phyloP scores from a whole-genome alignment of 441 rosid genomes.

The Melastoma candidum region DNA sequence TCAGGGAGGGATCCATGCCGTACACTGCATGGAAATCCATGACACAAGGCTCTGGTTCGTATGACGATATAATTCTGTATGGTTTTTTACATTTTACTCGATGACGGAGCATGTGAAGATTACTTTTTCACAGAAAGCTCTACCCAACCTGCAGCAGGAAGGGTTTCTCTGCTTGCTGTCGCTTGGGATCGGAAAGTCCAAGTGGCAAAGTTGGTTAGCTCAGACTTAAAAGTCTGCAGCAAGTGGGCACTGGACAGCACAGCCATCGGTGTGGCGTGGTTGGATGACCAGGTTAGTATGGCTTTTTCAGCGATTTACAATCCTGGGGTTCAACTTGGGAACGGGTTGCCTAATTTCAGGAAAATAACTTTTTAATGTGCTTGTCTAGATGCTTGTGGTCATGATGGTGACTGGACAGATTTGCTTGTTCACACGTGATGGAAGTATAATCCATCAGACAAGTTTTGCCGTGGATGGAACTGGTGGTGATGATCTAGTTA shows the following conservation, averaged over 20 bases:
- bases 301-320: conserved; percentile 15
- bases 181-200: conserved; percentile 99
- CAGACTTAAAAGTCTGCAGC: conserved; percentile 78
- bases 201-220: conserved; percentile 86
- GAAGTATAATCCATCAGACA: conserved; percentile 90
- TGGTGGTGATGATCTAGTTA: conserved; percentile 67
- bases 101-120: conserved; percentile 11
- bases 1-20: conserved; percentile 97
- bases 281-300: conserved; percentile 79
- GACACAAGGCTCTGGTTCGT: conserved; percentile 33
- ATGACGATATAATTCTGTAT: conserved; percentile 17
- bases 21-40: conserved; percentile 91
- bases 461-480: conserved; percentile 56
- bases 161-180: conserved; percentile 84
- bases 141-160: conserved; percentile 43
- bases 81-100: conserved; percentile 6
- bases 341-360: no score
- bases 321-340: neutral
- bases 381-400: conserved; percentile 84
- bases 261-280: conserved; percentile 92
- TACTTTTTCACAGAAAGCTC: conserved; percentile 45
- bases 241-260: conserved; percentile 90
- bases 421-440: conserved; percentile 84
- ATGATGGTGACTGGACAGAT: conserved; percentile 72
- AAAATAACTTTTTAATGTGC: neutral